A percentile compares a stretch with the other conserved stretches of the same genome.
These are phyloP conservation scores for Tephrocybe sp. DNA, from an alignment of 768 basidiomycete genomes.

Conservation along the genomic window DNA sequence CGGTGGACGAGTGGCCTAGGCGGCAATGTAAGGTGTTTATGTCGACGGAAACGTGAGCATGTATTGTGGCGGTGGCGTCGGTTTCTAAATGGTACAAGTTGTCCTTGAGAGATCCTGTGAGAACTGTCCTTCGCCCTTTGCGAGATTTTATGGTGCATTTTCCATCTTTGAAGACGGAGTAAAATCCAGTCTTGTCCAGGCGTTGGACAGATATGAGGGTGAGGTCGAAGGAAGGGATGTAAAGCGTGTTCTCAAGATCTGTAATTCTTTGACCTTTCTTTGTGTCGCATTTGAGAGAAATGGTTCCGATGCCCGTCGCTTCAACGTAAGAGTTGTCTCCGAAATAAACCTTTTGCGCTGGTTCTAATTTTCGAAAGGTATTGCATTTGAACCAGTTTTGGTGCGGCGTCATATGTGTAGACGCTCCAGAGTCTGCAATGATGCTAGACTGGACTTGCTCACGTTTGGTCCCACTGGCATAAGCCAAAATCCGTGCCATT, in stretches of 20 bases:
- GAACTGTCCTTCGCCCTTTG: background rate
- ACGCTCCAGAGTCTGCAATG: background rate
- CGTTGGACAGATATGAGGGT: background rate
- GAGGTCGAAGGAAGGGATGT: background rate
- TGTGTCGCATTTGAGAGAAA: background rate
- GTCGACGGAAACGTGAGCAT: background rate
- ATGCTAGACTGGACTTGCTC: background rate
- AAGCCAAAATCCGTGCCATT: slow-evolving; percentile 1
- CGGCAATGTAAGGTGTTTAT: background rate
- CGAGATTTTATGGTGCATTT: background rate
- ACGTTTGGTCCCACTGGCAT: background rate
- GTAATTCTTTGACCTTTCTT: background rate
- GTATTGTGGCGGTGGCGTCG: background rate
- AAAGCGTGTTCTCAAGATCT: background rate
- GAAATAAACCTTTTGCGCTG: background rate
- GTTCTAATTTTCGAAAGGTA: background rate
- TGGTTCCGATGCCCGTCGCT: background rate
- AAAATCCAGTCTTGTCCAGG: background rate
- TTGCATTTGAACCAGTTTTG: background rate
- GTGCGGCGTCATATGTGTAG: background rate
- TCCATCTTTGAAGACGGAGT: background rate
- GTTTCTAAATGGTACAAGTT: background rate
- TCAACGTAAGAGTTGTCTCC: background rate
- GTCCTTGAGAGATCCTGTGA: background rate
- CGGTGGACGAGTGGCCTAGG: background rate